Evolutionary conservation across 176 grass and related monocot species (phyloP), one percentile per base, ranked within the genome.

Genomic region (Zizania latifolia): DNA sequence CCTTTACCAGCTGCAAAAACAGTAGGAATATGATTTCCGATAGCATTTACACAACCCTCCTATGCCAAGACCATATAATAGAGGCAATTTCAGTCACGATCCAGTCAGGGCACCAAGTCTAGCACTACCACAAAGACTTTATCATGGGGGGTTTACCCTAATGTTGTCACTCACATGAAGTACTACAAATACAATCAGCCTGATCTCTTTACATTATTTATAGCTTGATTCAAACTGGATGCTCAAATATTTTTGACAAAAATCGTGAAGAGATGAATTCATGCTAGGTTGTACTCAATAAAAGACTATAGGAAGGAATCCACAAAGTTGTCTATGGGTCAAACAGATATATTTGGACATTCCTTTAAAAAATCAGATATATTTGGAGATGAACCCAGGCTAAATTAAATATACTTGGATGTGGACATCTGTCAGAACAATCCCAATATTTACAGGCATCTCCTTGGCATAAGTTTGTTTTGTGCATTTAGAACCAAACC

Each of bases 1-100:
- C 90, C 81, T 86, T 86, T 7, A 93, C 86, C 56, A 89, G 90
- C 86, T 89, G 78, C 21, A 70, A 58, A 43, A 50, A 73, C 5
- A 35, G 3, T 27, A 50, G 65, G 5, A 31, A 22, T 6, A 67
- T 22, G 30, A 22, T 32, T 64, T 22, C 36, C 9, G 4, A 6
- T 36, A 39, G 10, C 22, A 7, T 24, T 11, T 39, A 65, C n/a
- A 38, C 10, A 8, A 36, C 17, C 21, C 10, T 21, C 6, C 36
- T 5, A 65, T 15, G 22, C 12, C 40, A 41, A 66, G n/a, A 66
- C 22, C 23, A 14, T 15, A 15, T 39, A 26, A 6, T 38, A 39
- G 34, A 12, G 4, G 12, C 35, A 10, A 30, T 36, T 32, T 59
- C 15, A 39, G 22, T 26, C 26, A 26, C 0, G 2, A 62, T 33